phyloP scores from a whole-genome alignment of 2,329 filamentous ascomycete species.

The Byssothecium circinans region DNA sequence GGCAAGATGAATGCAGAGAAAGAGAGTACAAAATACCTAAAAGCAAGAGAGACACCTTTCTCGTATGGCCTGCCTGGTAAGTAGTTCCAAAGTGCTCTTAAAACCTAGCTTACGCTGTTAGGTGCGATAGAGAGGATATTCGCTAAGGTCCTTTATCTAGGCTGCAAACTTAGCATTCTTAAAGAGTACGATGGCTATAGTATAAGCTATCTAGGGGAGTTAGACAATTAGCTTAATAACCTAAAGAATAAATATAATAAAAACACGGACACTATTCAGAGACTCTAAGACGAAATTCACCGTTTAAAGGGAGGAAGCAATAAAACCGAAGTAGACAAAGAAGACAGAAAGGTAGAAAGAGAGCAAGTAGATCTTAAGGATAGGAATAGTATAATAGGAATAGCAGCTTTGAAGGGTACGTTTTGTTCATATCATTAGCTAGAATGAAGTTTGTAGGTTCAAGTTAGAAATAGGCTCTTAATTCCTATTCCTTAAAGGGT shows the following conservation, averaged over 20 bases:
- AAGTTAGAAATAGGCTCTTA: slow-evolving; percentile 10
- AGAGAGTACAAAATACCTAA: slow-evolving; percentile 10
- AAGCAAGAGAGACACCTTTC: slow-evolving; percentile 7
- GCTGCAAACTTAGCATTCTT: slow-evolving; percentile 8
- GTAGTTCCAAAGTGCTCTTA: slow-evolving; percentile 8
- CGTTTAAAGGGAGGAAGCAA: slow-evolving; percentile 9
- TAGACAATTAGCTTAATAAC: slow-evolving; percentile 8
- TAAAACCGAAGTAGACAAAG: slow-evolving; percentile 6
- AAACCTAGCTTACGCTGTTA: slow-evolving; percentile 11
- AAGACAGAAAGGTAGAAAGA: slow-evolving; percentile 5
- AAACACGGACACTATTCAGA: slow-evolving; percentile 12
- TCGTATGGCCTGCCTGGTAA: slow-evolving; percentile 9
- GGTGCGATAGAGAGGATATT: slow-evolving; percentile 9
- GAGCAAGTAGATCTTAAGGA: slow-evolving; percentile 8
- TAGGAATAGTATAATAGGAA: slow-evolving; percentile 5
- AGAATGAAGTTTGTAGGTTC: slow-evolving; percentile 9
- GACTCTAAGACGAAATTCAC: slow-evolving; percentile 6
- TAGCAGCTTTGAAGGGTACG: slow-evolving; percentile 8
- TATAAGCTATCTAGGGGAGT: slow-evolving; percentile 10
- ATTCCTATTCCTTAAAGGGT: slow-evolving; percentile 9
- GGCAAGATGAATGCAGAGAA: slow-evolving; percentile 10
- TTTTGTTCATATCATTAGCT: slow-evolving; percentile 9
- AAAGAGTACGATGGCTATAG: slow-evolving; percentile 8
- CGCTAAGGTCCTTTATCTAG: slow-evolving; percentile 7
- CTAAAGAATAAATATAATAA: slow-evolving; percentile 11